Evolutionary conservation across 805 yeast species (phyloP), one percentile per base, ranked within the genome.

Genomic region (Kodamaea fukazawae): DNA sequence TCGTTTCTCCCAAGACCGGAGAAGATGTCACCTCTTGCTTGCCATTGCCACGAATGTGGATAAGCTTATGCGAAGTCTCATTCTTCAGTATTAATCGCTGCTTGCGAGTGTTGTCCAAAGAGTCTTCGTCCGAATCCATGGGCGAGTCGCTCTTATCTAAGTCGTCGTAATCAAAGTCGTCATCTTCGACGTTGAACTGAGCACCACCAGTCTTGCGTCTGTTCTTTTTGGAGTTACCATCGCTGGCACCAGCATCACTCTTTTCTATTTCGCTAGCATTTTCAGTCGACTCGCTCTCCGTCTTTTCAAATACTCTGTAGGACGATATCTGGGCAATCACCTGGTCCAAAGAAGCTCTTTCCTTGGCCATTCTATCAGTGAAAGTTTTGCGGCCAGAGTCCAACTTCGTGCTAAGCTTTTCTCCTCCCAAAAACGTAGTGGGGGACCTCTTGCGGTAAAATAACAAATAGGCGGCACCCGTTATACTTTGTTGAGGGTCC

Each of bases 391-490:
- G 62, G 2, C 83, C 74, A 5, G 61, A 60, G 1, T 53, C 46
- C 15, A 80, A 58, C 56, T 73, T 59, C 2, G 61, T 53, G 8
- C 55, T 55, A 27, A 81, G 61, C 23, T 57, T 55, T 2, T 61
- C 63, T 4, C 83, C 79, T 1, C 86, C 86, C 18, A 78, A 52
- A 17, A 52, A 45, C 10, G 60, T 58, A 3, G 47, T 51, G n/a
- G 42, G 46, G 23, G 70, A 65, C 49, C 81, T 55, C 44, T 80
- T 80, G 46, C 90, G 72, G 61, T 93, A 91, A 54, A 93, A 91
- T 38, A 91, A 62, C 43, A 91, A 65, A 59, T 91, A 91, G 0
- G 98, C 98, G 3, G 95, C 87, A 1, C 86, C 82, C 5, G 82
- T 73, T 8, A 86, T 64, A 7, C 85, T 63, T 15, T 78, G 74